Percentiles rank a stretch among this genome's conserved stretches.
These are phyloP conservation scores for Cryptococcus depauperatus DNA, from an alignment of 1,284 basidiomycete species.

Conservation along the genomic window DNA sequence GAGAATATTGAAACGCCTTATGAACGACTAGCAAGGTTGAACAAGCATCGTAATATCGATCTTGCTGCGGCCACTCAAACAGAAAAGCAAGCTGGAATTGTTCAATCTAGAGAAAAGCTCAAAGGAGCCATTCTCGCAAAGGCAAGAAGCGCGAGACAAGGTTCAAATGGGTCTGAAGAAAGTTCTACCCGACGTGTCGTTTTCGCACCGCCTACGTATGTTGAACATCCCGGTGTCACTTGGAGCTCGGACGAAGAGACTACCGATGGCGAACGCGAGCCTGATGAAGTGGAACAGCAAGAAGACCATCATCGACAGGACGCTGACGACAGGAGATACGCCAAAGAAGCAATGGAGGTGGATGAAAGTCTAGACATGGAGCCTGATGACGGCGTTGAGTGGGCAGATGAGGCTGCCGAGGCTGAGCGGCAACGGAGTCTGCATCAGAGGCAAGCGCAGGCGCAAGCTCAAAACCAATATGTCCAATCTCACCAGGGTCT, in stretches of 20 bases:
- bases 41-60: conserved; percentile 96
- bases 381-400: conserved; percentile 49
- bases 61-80: conserved; percentile 47
- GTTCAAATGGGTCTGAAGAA: conserved; percentile 18
- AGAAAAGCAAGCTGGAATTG: conserved; percentile 29
- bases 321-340: conserved; percentile 18
- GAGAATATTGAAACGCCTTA: conserved; percentile 99
- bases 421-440: conserved; percentile 31
- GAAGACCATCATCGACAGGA: conserved; percentile 1
- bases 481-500: conserved; percentile 39
- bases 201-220: conserved; percentile 49
- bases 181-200: conserved; percentile 37
- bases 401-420: conserved; percentile 46
- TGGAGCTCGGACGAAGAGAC: conserved; percentile 71
- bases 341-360: conserved; percentile 19
- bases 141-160: conserved; percentile 14
- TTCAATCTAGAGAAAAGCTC: conserved; percentile 24
- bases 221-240: conserved; percentile 48
- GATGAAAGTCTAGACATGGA: conserved; percentile 36
- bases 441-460: conserved; percentile 26
- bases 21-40: conserved; percentile 86
- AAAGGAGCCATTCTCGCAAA: conserved; percentile 30
- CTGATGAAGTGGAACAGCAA: conserved; percentile 43
- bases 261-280: conserved; percentile 44
- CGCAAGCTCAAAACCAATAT: conserved; percentile 28